A percentile compares a stretch with the other conserved stretches of the same genome.
Conservation (phyloP, 768 basidiomycete genomes). For the Cyclocybe aegerita region DNA sequence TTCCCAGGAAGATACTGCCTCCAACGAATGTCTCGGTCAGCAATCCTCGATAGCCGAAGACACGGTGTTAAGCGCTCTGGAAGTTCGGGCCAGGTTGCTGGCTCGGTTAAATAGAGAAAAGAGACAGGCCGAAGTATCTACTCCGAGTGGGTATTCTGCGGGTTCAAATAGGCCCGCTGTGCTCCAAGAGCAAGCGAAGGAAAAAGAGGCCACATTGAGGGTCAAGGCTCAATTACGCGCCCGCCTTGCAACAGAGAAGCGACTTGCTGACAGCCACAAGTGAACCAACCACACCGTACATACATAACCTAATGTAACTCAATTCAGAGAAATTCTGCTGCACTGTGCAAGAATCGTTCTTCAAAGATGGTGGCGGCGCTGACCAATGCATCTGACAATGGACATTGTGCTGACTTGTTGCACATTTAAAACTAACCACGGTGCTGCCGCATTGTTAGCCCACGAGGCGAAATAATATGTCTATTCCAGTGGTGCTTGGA, state of each 20-base stretch:
- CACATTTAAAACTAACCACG: no score
- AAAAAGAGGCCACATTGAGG: constrained; percentile 45
- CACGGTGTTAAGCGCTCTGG: constrained; percentile 8
- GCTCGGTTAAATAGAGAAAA: constrained; percentile 45
- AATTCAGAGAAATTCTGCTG: no score
- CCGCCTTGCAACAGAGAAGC: constrained; percentile 34
- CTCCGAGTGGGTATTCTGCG: no score
- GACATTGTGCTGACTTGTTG: no score
- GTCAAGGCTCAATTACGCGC: constrained; percentile 46
- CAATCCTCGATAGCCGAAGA: constrained; percentile 10
- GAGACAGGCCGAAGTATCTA: constrained; percentile 19
- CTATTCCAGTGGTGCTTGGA: no score
- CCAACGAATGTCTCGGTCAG: neutral
- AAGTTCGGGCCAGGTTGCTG: constrained; percentile 37
- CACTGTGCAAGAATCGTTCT: no score
- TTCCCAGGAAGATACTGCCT: no score
- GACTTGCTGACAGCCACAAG: constrained; percentile 9
- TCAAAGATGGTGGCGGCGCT: no score
- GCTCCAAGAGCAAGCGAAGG: constrained; percentile 20
- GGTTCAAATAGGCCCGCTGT: neutral
- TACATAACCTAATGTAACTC: neutral
- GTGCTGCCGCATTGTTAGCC: no score
- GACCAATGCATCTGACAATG: no score
- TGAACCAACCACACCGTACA: neutral
- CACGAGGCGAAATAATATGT: no score